phyloP scores from a whole-genome alignment of 1,139 yeast genomes.

The Geotrichum fermentans region DNA sequence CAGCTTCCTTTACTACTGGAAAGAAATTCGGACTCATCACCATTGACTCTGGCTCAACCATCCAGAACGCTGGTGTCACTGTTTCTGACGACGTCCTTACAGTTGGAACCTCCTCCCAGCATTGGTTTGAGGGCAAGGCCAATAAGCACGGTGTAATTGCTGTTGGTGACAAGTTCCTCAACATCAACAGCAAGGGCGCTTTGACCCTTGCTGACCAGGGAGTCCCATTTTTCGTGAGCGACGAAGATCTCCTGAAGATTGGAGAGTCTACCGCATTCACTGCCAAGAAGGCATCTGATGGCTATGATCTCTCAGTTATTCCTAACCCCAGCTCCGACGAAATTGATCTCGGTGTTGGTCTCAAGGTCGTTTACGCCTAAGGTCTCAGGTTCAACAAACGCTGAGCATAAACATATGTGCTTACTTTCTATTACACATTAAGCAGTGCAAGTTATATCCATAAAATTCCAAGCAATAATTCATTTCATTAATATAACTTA shows the following conservation, averaged over 20 bases:
- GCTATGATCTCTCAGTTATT: too few relatives aligned
- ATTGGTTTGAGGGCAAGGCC: background rate
- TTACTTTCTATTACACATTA: too few relatives aligned
- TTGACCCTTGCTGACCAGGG: background rate
- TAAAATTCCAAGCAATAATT: too few relatives aligned
- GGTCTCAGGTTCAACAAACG: too few relatives aligned
- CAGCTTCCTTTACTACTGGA: background rate
- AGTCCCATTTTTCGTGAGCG: background rate
- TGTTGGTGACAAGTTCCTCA: background rate
- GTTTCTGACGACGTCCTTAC: background rate
- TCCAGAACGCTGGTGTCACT: background rate
- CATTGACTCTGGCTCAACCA: background rate
- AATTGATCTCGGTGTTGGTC: too few relatives aligned
- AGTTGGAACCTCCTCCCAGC: background rate
- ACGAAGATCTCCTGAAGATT: background rate
- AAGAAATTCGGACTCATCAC: background rate
- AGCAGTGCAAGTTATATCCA: too few relatives aligned
- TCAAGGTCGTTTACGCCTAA: too few relatives aligned
- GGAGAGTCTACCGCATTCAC: background rate
- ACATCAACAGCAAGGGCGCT: background rate
- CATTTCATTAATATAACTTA: too few relatives aligned
- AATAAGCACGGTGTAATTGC: background rate
- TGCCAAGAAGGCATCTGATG: too few relatives aligned
- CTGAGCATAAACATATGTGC: too few relatives aligned
- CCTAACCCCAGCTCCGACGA: too few relatives aligned